Conservation (phyloP, 2,329 filamentous ascomycete species). For the Phialophora expanda region DNA sequence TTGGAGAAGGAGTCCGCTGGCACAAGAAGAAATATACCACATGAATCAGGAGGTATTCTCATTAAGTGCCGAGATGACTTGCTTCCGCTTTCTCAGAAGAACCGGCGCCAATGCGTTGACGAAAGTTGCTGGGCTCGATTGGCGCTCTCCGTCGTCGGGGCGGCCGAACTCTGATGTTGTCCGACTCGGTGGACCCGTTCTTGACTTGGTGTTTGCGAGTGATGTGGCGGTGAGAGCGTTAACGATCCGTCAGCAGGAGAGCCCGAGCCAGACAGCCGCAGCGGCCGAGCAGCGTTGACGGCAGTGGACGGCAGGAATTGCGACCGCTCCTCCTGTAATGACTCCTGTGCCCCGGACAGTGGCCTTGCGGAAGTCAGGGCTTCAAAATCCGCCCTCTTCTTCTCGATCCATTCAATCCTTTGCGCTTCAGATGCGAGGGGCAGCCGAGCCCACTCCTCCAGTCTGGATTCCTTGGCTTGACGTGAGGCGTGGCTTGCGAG, state of each 20-base stretch:
- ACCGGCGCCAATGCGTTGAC: conserved; percentile 17
- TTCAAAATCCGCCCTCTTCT: background rate
- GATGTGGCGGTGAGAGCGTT: background rate
- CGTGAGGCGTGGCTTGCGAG: conserved; percentile 10
- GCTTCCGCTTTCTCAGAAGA: conserved; percentile 11
- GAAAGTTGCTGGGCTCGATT: conserved; percentile 12
- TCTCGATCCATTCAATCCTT: conserved; percentile 12
- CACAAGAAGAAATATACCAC: background rate
- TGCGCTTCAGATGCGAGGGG: conserved; percentile 13
- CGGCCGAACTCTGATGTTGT: background rate
- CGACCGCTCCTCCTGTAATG: background rate
- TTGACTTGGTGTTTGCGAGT: background rate
- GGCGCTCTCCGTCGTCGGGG: background rate
- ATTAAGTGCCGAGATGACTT: background rate
- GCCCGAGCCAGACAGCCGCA: background rate
- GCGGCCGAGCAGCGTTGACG: background rate
- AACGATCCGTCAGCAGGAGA: background rate
- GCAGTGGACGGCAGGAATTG: background rate
- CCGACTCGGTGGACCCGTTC: background rate
- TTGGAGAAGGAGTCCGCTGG: background rate
- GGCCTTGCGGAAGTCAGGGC: background rate
- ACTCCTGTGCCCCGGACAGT: background rate
- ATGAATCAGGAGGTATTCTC: background rate
- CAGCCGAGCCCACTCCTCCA: conserved; percentile 23
- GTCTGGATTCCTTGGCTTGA: conserved; percentile 15